Percentiles rank a stretch among this genome's conserved stretches.
phyloP scores from a whole-genome alignment of 2,329 filamentous ascomycete genomes.

The Diaporthe longicolla region DNA sequence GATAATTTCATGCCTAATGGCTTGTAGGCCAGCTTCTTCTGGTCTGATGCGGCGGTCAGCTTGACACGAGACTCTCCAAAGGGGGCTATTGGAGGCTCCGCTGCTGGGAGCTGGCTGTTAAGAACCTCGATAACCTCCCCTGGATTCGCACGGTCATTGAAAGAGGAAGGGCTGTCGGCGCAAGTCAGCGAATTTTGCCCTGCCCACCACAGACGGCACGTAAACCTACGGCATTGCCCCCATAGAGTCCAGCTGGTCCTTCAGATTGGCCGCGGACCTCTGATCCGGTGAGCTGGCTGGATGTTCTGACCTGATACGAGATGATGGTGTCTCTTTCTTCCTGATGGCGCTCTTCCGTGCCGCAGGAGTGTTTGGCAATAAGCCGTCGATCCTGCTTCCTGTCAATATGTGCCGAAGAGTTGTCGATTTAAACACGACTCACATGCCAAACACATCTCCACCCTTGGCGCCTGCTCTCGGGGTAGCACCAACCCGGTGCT shows the following conservation, averaged over 20 bases:
- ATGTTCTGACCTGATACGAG: conserved; percentile 60
- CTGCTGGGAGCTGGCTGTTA: conserved; percentile 78
- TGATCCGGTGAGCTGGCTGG: conserved; percentile 61
- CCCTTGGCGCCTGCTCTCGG: conserved; percentile 71
- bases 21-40: conserved; percentile 92
- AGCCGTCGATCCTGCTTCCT: conserved; percentile 70
- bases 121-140: conserved; percentile 88
- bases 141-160: conserved; percentile 82
- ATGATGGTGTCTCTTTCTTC: conserved; percentile 62
- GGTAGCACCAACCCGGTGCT: conserved; percentile 70
- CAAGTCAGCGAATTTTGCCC: background rate
- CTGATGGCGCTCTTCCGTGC: conserved; percentile 56
- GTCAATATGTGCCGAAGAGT: conserved; percentile 44
- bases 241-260: conserved; percentile 57
- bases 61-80: conserved; percentile 84
- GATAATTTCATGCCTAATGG: conserved; percentile 95
- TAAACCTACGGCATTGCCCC: conserved; percentile 55
- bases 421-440: conserved; percentile 47
- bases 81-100: conserved; percentile 79
- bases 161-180: conserved; percentile 69
- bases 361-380: conserved; percentile 75
- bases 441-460: conserved; percentile 88
- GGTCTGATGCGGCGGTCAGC: conserved; percentile 87
- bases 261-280: conserved; percentile 57
- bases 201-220: background rate